phyloP scores from a whole-genome alignment of 441 rosid genomes.

The Adansonia gregorii region DNA sequence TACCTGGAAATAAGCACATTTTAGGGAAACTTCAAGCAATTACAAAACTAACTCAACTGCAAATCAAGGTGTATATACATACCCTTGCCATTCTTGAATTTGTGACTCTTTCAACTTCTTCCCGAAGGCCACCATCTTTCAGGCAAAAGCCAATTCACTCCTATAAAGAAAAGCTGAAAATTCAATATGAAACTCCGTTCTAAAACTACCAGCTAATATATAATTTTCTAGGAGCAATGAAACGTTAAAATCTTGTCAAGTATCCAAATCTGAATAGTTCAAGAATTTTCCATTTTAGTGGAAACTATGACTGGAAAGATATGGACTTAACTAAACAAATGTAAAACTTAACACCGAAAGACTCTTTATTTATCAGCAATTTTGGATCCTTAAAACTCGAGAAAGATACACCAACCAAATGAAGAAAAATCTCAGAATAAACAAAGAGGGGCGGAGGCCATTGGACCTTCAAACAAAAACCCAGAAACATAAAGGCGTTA shows the following conservation, averaged over 20 bases:
- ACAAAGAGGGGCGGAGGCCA: neutral
- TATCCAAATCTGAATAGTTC: neutral
- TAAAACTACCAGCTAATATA: neutral
- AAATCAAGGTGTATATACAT: conserved; percentile 8
- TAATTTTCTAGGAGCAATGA: neutral
- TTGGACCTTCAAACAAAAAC: neutral
- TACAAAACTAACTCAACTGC: neutral
- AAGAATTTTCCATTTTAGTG: neutral
- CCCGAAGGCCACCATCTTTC: conserved; percentile 46
- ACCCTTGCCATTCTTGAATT: conserved; percentile 59
- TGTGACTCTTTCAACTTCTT: conserved; percentile 43
- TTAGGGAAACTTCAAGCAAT: neutral
- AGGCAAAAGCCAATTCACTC: conserved; percentile 12
- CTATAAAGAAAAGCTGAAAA: neutral
- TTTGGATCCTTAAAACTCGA: neutral
- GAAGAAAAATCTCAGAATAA: neutral
- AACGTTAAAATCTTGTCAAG: neutral
- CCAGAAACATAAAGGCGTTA: conserved; percentile 2
- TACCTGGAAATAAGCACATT: conserved; percentile 39
- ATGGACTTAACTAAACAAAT: neutral
- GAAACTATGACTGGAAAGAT: neutral
- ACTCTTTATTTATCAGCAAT: neutral
- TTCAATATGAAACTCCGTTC: neutral
- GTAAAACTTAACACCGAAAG: neutral
- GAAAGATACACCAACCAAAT: neutral